Evolutionary conservation across 1,284 basidiomycete species (phyloP).

Genomic region (Phylloporus sp.): DNA sequence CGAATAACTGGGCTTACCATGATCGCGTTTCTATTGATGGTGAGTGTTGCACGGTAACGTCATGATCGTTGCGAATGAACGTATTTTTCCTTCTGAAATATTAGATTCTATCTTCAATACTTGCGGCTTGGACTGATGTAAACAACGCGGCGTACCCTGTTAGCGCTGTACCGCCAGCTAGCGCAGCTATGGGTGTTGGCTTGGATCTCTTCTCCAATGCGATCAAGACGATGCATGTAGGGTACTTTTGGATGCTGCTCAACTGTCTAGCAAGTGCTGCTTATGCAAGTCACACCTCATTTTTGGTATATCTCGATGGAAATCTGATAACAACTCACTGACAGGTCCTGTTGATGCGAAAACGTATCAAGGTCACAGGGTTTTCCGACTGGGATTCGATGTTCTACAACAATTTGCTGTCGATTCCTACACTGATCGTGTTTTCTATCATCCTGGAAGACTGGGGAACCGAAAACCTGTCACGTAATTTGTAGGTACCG

Average conservation of each 20-base stretch:
- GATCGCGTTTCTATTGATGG: slow-evolving; percentile 93
- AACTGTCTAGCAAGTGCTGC: slow-evolving; percentile 94
- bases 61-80: background rate
- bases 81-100: background rate
- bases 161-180: slow-evolving; percentile 48
- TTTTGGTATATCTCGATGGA: slow-evolving; percentile 9
- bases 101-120: slow-evolving; percentile 90
- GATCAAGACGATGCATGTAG: slow-evolving; percentile 73
- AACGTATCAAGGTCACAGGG: slow-evolving; percentile 95
- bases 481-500: slow-evolving; percentile 85
- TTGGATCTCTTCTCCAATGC: slow-evolving; percentile 56
- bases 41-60: slow-evolving; percentile 42
- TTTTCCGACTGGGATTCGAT: slow-evolving; percentile 99
- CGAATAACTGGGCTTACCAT: slow-evolving; percentile 89
- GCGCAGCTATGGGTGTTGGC: slow-evolving; percentile 49
- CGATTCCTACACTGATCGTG: slow-evolving; percentile 87
- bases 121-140: slow-evolving; percentile 96
- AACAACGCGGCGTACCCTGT: slow-evolving; percentile 57
- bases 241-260: slow-evolving; percentile 96
- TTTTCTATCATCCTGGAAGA: slow-evolving; percentile 91
- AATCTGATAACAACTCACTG: slow-evolving; percentile 6
- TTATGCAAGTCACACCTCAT: slow-evolving; percentile 81
- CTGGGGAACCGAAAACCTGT: slow-evolving; percentile 85
- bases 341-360: slow-evolving; percentile 94
- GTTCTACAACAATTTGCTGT: slow-evolving; percentile 99